Evolutionary conservation across 164 flowering plant genomes (phyloP).

Genomic region (Liquidambar formosana): DNA sequence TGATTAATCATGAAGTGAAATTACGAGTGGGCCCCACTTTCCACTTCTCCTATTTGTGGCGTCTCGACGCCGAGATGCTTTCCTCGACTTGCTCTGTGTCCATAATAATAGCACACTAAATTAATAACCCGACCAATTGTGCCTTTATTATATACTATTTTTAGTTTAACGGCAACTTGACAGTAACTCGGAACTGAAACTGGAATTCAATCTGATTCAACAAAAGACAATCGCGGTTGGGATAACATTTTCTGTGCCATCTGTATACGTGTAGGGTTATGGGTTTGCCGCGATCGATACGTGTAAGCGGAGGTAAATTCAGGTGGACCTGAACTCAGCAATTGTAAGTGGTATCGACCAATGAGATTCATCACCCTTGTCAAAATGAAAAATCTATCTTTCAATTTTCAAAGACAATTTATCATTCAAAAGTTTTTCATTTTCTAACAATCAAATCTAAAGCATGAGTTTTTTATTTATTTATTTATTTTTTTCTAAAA

Average conservation of each 20-base stretch:
- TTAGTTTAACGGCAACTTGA: background rate
- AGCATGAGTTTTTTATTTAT: no score
- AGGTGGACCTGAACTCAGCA: background rate
- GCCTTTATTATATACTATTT: background rate
- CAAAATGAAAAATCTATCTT: no score
- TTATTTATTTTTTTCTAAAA: no score
- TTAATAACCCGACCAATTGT: background rate
- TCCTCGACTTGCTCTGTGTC: no score
- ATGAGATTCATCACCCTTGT: no score
- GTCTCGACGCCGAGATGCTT: conserved; percentile 17
- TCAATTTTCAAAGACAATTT: no score
- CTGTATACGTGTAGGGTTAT: conserved; percentile 5
- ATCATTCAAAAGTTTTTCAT: no score
- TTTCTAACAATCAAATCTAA: no score
- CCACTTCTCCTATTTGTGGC: conserved; percentile 5
- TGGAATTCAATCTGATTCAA: conserved; percentile 11
- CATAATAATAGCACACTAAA: conserved; percentile 2
- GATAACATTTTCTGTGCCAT: background rate
- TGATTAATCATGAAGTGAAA: background rate
- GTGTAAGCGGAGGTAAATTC: background rate
- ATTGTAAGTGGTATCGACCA: background rate
- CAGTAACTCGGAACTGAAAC: conserved; percentile 9
- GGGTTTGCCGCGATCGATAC: background rate
- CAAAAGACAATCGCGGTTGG: background rate
- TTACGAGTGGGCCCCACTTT: background rate